Evolutionary conservation across 2,329 filamentous ascomycete genomes (phyloP).

Genomic region (Xylaria digitata): DNA sequence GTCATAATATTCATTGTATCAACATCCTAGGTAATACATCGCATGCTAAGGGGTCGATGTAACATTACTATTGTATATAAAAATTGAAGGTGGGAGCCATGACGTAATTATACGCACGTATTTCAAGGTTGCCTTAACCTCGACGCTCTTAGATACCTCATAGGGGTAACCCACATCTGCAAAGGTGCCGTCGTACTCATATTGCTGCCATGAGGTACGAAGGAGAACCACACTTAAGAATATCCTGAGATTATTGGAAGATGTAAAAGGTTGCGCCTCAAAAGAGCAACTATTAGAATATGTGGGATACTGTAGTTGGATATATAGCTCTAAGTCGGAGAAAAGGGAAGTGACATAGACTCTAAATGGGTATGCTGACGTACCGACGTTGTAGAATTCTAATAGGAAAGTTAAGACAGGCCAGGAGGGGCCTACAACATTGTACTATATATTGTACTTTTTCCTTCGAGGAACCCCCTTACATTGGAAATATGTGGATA

Average conservation of each 20-base stretch:
- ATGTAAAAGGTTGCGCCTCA: neutral
- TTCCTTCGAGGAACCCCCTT: neutral
- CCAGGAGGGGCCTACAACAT: neutral
- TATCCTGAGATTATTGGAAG: constrained; percentile 1
- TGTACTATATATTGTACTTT: neutral
- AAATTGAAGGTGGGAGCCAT: neutral
- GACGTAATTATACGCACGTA: neutral
- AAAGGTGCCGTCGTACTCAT: neutral
- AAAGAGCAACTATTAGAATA: neutral
- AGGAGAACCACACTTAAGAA: neutral
- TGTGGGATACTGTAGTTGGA: neutral
- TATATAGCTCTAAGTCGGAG: neutral
- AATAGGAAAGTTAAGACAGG: neutral
- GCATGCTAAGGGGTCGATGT: neutral
- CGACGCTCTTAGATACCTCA: neutral
- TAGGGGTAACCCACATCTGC: neutral
- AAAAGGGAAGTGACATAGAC: neutral
- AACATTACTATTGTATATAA: neutral
- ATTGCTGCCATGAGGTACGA: neutral
- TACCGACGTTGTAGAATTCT: neutral
- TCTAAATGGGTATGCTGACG: neutral
- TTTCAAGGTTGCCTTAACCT: neutral
- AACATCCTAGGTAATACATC: neutral
- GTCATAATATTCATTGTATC: constrained; percentile 1
- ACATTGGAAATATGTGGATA: neutral